Evolutionary conservation across 176 grass and related monocot genomes (phyloP).

Genomic region (Elymus sibiricus): DNA sequence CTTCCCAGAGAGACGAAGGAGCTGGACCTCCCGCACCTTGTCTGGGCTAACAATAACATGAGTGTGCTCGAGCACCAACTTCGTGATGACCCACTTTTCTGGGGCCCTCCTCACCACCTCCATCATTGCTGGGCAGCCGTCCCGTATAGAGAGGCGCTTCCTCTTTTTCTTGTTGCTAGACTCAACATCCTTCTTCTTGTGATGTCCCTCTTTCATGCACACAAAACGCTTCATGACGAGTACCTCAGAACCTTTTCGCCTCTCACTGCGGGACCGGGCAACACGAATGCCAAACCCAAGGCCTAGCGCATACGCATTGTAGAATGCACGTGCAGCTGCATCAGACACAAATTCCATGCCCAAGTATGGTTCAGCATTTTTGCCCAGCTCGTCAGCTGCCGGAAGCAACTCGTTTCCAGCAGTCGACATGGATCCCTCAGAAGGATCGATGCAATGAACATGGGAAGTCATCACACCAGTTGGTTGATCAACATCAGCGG

Average conservation of each 20-base stretch:
- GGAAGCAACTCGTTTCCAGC: constrained; percentile 35
- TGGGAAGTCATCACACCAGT: constrained; percentile 21
- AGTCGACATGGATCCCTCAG: background rate
- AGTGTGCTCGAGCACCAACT: constrained; percentile 81
- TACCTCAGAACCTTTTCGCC: constrained; percentile 73
- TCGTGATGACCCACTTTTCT: constrained; percentile 73
- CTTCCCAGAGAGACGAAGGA: constrained; percentile 53
- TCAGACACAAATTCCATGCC: constrained; percentile 93
- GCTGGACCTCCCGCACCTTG: constrained; percentile 66
- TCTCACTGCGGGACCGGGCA: constrained; percentile 75
- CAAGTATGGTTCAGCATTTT: constrained; percentile 45
- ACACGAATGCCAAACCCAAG: constrained; percentile 92
- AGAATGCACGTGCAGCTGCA: constrained; percentile 58
- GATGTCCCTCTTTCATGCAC: constrained; percentile 97
- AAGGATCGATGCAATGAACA: constrained; percentile 16
- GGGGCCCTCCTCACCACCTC: constrained; percentile 68
- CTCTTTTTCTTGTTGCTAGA: constrained; percentile 64
- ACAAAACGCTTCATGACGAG: constrained; percentile 97
- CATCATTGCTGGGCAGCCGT: constrained; percentile 97
- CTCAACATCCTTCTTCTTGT: constrained; percentile 70
- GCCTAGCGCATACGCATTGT: constrained; percentile 59
- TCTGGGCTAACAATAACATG: constrained; percentile 82
- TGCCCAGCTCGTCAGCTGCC: constrained; percentile 31
- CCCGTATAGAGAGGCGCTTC: constrained; percentile 83
- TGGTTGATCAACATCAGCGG: constrained; percentile 34